phyloP scores from a whole-genome alignment of 345 rosid genomes.

The Euphorbia tirucalli region DNA sequence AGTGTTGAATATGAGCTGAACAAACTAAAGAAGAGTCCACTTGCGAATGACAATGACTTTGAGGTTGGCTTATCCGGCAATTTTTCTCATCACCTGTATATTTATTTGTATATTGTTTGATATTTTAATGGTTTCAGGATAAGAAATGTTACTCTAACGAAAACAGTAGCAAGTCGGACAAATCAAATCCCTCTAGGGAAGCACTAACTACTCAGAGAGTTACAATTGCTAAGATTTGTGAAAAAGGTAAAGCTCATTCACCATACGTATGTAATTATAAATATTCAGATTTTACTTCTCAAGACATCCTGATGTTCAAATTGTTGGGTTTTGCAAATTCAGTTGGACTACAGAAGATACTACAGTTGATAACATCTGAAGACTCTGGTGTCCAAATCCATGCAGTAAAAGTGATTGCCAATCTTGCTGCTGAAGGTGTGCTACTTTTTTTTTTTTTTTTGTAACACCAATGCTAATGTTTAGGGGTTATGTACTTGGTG shows the following conservation, averaged over 20 bases:
- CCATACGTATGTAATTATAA: not conserved
- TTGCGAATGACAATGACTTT: constrained; percentile 49
- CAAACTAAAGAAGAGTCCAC: constrained; percentile 52
- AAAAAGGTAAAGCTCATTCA: constrained; percentile 59
- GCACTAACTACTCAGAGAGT: constrained; percentile 69
- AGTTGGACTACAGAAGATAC: constrained; percentile 88
- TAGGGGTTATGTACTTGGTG: not conserved
- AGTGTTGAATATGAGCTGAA: constrained; percentile 55
- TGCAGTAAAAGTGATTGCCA: constrained; percentile 91
- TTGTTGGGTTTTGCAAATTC: constrained; percentile 27
- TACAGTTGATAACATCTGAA: constrained; percentile 71
- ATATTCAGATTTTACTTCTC: constrained; percentile 1
- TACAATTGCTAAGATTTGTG: constrained; percentile 87
- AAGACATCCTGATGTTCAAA: constrained; percentile 8
- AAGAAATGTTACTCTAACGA: constrained; percentile 50
- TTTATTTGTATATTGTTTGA: constrained; percentile 15
- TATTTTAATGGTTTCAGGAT: constrained; percentile 37
- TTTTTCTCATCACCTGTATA: not conserved
- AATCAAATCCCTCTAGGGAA: constrained; percentile 56
- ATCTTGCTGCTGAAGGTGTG: constrained; percentile 95
- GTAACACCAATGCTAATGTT: not conserved
- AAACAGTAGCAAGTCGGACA: constrained; percentile 44
- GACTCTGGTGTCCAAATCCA: constrained; percentile 85
- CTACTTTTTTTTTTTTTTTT: constrained; percentile 14
- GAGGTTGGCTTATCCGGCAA: constrained; percentile 39